Evolutionary conservation across 2,329 filamentous ascomycete genomes (phyloP), one percentile per base, ranked within the genome.

Genomic region (Arthrobotrys musiformis): DNA sequence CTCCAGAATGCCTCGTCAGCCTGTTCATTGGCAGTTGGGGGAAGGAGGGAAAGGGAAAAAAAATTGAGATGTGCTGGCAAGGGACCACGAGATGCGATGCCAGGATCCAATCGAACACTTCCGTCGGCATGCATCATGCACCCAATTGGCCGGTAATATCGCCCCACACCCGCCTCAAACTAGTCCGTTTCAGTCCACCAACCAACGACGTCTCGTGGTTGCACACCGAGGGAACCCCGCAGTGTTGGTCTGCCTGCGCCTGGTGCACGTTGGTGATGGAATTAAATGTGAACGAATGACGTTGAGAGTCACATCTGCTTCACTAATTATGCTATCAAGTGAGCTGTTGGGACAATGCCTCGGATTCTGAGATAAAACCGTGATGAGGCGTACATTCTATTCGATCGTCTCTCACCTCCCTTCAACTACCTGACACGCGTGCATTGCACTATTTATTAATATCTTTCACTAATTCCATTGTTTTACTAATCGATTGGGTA

Each of bases 21-120:
- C 67, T 63, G 67, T 50, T 56, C 56, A 58, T 70, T 58, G 66
- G 60, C n/a, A n/a, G n/a, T n/a, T n/a, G n/a, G n/a, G n/a, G n/a
- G n/a, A n/a, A n/a, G n/a, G n/a, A n/a, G n/a, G n/a, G n/a, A n/a
- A 37, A 46, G 28, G 13, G 30, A 17, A 22, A 37, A 33, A 52
- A 58, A 37, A 70, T 54, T 70, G 67, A 70, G 67, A 63, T 70
- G 67, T 24, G 67, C 67, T 70, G 67, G 67, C 67, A 63, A 58
- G 58, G 46, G 37, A 70, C 61, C 61, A 64, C 61, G 40, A 37
- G 61, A 64, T 44, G 30, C 26, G 17, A 28, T 33, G 35, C 44
- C 42, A 70, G 56, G 44, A 63, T 63, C 67, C 67, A 70, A 70
- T 70, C 30, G 67, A 70, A 44, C 56, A 24, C 56, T 70, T 44